Conservation (phyloP, 768 basidiomycete species). For the Podaxis sp. region DNA sequence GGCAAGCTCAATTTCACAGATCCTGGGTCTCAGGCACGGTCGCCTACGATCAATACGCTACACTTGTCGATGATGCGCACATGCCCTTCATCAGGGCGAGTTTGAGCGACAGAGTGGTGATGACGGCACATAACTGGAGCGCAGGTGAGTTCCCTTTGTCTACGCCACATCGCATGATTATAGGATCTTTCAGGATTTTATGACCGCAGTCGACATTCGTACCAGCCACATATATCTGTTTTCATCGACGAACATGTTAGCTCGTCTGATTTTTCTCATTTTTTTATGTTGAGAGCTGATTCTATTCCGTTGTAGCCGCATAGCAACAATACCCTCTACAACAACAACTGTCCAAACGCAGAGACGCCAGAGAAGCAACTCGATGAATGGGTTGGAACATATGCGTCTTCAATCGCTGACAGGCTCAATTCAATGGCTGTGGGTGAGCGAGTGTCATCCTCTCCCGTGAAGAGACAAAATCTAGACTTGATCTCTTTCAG, state of each 20-base stretch:
- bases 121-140: conserved; percentile 73
- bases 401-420: conserved; percentile 51
- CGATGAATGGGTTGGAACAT: conserved; percentile 54
- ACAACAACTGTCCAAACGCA: conserved; percentile 61
- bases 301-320: not conserved
- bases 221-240: conserved; percentile 51
- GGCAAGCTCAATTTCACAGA: conserved; percentile 20
- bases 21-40: conserved; percentile 46
- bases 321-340: conserved; percentile 66
- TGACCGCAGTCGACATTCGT: conserved; percentile 43
- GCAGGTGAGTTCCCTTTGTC: conserved; percentile 39
- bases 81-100: conserved; percentile 51
- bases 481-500: not conserved
- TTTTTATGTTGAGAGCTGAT: not conserved
- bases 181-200: conserved; percentile 51
- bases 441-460: conserved; percentile 37
- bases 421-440: conserved; percentile 63
- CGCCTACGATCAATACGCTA: conserved; percentile 53
- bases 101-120: conserved; percentile 56
- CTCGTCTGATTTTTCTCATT: not conserved
- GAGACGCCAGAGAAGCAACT: conserved; percentile 44
- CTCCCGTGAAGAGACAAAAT: not conserved
- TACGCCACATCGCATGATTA: not conserved
- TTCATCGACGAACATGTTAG: conserved; percentile 57
- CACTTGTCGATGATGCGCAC: conserved; percentile 41